These are phyloP conservation scores for Saccharomyces hybrid DNA, from an alignment of 1,139 yeast species.

Conservation along the genomic window DNA sequence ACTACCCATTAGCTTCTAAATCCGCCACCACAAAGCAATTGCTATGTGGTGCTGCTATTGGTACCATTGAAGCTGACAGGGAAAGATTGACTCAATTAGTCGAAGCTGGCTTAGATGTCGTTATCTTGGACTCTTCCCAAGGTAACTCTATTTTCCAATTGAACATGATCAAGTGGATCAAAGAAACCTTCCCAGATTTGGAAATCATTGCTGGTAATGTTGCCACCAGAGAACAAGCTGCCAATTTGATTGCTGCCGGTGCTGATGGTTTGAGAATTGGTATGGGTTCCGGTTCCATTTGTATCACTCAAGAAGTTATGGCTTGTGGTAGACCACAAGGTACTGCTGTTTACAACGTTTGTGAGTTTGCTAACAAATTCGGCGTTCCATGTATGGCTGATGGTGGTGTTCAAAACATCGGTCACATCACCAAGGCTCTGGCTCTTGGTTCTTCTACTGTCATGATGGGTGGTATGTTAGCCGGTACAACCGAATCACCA, in stretches of 20 bases:
- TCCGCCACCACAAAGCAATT: slow-evolving; percentile 89
- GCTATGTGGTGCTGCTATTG: slow-evolving; percentile 97
- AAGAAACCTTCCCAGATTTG: slow-evolving; percentile 66
- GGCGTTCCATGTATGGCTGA: slow-evolving; percentile 77
- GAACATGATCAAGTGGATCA: slow-evolving; percentile 88
- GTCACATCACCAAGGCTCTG: slow-evolving; percentile 94
- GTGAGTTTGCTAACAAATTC: slow-evolving; percentile 33
- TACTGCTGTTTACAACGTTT: slow-evolving; percentile 45
- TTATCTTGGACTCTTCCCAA: slow-evolving; percentile 90
- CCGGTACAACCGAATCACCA: slow-evolving; percentile 98
- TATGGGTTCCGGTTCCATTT: slow-evolving; percentile 99
- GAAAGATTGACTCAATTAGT: slow-evolving; percentile 77
- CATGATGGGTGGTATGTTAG: slow-evolving; percentile 99
- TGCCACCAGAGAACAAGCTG: slow-evolving; percentile 98
- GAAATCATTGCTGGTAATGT: slow-evolving; percentile 97
- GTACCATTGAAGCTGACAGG: slow-evolving; percentile 85
- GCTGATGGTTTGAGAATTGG: slow-evolving; percentile 98
- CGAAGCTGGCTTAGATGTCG: slow-evolving; percentile 96
- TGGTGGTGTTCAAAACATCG: slow-evolving; percentile 98
- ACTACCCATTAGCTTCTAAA: slow-evolving; percentile 91
- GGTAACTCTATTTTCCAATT: slow-evolving; percentile 95
- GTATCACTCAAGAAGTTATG: slow-evolving; percentile 99
- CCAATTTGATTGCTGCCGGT: slow-evolving; percentile 88
- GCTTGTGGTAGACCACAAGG: slow-evolving; percentile 99
- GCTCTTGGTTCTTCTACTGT: slow-evolving; percentile 96